These are phyloP conservation scores for Sarocladium oryzae DNA, from an alignment of 2,329 filamentous ascomycete genomes.

Conservation along the genomic window DNA sequence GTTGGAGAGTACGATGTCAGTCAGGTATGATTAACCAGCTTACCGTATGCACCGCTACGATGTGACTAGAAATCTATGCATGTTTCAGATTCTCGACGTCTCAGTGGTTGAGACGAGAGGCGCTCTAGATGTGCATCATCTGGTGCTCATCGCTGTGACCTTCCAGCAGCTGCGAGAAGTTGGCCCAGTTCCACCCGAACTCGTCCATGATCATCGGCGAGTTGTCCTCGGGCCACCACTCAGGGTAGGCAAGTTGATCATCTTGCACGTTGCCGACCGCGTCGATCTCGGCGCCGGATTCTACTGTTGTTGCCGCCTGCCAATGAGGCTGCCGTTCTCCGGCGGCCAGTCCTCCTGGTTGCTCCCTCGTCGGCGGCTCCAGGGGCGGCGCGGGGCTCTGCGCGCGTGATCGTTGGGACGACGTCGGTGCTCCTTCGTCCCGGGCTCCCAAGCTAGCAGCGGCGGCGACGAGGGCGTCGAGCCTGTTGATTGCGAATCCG, in stretches of 20 bases:
- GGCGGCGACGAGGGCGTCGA: not conserved
- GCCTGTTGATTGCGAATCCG: not conserved
- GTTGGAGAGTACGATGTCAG: too few species aligned
- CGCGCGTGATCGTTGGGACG: not conserved
- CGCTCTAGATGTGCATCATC: too few species aligned
- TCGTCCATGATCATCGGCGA: not conserved
- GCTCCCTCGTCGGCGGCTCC: not conserved
- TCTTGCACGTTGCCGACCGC: too few species aligned
- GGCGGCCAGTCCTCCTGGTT: too few species aligned
- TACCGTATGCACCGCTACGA: too few species aligned
- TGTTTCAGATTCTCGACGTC: too few species aligned
- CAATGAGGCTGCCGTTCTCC: too few species aligned
- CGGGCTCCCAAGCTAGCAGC: not conserved
- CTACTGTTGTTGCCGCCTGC: too few species aligned
- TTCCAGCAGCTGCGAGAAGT: not conserved
- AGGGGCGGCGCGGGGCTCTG: not conserved
- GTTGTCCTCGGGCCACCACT: not conserved
- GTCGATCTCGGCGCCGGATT: too few species aligned
- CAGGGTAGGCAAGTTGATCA: not conserved
- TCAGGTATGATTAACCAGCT: too few species aligned
- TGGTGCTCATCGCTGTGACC: not conserved
- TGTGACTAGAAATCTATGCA: too few species aligned
- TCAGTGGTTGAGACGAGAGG: too few species aligned
- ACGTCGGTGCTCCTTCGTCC: not conserved
- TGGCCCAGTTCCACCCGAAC: conserved; percentile 1